phyloP scores from a whole-genome alignment of 176 grass and related monocot species.

The Stipa capillata region DNA sequence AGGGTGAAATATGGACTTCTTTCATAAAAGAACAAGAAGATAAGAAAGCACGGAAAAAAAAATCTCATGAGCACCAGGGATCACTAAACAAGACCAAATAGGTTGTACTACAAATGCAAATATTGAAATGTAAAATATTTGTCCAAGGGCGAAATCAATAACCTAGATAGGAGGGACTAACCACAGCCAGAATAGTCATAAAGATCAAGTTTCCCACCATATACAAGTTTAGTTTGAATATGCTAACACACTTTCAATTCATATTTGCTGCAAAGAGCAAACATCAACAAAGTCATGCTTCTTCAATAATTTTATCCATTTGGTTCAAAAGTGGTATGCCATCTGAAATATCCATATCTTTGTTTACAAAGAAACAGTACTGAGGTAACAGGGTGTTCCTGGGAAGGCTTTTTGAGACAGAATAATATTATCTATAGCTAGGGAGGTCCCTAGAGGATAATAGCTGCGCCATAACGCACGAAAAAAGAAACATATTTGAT shows the following conservation, averaged over 20 bases:
- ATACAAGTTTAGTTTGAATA: not conserved
- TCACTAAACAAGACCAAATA: conserved; percentile 10
- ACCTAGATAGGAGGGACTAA: not conserved
- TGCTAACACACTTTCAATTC: not conserved
- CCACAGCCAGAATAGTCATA: not conserved
- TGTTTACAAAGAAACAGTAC: not conserved
- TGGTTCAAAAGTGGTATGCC: not conserved
- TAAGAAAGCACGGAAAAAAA: not conserved
- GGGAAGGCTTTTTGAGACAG: not conserved
- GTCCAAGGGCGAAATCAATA: not conserved
- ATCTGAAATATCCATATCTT: not conserved
- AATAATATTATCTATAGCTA: not conserved
- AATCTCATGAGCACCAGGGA: not conserved
- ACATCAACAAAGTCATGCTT: not conserved
- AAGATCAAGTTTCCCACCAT: not conserved
- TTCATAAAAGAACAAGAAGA: conserved; percentile 9
- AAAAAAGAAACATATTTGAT: not conserved
- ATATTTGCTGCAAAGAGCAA: conserved; percentile 11
- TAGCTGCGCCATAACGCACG: not conserved
- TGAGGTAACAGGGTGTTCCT: not conserved
- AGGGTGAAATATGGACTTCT: too few relatives aligned
- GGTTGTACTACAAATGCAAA: not conserved
- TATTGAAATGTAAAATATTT: not conserved
- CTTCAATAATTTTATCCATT: not conserved
- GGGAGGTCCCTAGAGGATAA: not conserved